Evolutionary conservation across 768 basidiomycete species (phyloP), one percentile per base, ranked within the genome.

Genomic region (Rhizopogon rudus): DNA sequence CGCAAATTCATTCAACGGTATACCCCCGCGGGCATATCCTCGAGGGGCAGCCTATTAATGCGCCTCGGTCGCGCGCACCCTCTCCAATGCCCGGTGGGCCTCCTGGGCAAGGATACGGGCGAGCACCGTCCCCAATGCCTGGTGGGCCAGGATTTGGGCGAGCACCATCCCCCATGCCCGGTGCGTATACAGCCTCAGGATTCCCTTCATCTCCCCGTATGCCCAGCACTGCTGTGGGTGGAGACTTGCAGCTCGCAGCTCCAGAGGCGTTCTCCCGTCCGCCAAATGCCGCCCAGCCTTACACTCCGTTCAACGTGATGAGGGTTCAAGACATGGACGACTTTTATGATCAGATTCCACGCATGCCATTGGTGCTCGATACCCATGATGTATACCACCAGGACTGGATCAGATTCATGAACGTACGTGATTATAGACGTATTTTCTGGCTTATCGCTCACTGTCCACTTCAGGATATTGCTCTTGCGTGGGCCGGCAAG

Each of bases 321-420:
- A 88, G 83, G 69, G 75, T 92, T 48, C 80, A 85, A 62, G 83
- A 89, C 40, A 86, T 93, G 87, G 86, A 91, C 37, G 82, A 83
- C 25, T 80, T 91, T 61, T 77, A 82, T 44, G 81, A 84, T 41
- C 75, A 76, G 14, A 74, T 84, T 40, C 87, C 89, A 12, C 79
- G 82, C 61, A 86, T 93, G 83, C 91, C 91, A 6, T 58, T 76
- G 6, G 81, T 87, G 10, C 79, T 93, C 22, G 76, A 81, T 37
- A 77, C 87, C 17, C 91, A 92, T 63, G 91, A 93, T 62, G 83
- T 91, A 9, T 82, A 82, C 57, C 77, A 80, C 57, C 83, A 86
- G 53, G 91, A 93, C 63, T 93, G 91, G 91, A 81, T 78, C 58
- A 76, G 91, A 51, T 81, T 89, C 62, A 87, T 88, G 77, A 81